Percentiles rank a stretch among this genome's conserved stretches.
Conservation (phyloP, 108 stramenopile genomes). For the Skeletonema menzelii region DNA sequence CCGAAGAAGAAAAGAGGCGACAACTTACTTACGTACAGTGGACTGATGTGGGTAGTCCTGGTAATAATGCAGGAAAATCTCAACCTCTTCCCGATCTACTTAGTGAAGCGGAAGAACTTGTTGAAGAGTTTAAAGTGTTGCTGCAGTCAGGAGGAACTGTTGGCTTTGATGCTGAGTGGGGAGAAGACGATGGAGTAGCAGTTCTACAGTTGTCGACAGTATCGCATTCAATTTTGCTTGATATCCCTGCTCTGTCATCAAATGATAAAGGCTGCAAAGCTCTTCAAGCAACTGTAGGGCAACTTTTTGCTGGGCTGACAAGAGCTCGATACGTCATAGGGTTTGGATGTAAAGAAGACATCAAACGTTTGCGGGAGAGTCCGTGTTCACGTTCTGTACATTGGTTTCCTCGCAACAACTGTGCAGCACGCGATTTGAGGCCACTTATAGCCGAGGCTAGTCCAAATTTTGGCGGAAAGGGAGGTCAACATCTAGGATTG, state of each 20-base stretch:
- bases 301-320: constrained; percentile 46
- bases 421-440: constrained; percentile 45
- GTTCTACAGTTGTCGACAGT: constrained; percentile 58
- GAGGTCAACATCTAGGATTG: constrained; percentile 47
- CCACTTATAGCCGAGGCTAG: constrained; percentile 41
- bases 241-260: constrained; percentile 62
- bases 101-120: constrained; percentile 40
- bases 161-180: constrained; percentile 82
- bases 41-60: constrained; percentile 55
- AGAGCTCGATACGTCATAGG: constrained; percentile 49
- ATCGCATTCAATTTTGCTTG: constrained; percentile 57
- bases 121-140: constrained; percentile 16
- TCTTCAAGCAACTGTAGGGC: constrained; percentile 55
- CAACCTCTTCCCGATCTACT: constrained; percentile 48
- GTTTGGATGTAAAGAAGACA: constrained; percentile 70
- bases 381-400: constrained; percentile 31
- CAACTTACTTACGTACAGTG: constrained; percentile 69
- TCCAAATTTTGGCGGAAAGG: constrained; percentile 28
- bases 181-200: constrained; percentile 57
- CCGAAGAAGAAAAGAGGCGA: constrained; percentile 43
- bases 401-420: constrained; percentile 36
- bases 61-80: background rate
- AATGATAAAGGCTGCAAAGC: constrained; percentile 60
- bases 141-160: constrained; percentile 21
- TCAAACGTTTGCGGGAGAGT: constrained; percentile 60